These are phyloP conservation scores for Chrysanthemum seticuspe DNA, from an alignment of 129 eudicot species.

Conservation along the genomic window DNA sequence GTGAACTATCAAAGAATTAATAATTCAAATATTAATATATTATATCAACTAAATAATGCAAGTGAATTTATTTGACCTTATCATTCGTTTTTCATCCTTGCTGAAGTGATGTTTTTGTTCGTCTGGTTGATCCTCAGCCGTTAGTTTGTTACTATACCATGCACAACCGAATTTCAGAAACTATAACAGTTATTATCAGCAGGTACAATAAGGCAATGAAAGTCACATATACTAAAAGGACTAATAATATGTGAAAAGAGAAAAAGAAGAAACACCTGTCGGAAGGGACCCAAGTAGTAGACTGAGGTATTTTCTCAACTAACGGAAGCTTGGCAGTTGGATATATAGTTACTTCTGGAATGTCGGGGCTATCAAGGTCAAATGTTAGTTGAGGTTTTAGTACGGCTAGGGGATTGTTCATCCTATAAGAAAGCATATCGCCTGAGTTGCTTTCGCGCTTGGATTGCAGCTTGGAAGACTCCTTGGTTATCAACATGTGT, in stretches of 20 bases:
- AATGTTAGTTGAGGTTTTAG: too few relatives aligned
- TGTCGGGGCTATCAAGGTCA: too few relatives aligned
- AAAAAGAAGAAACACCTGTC: slow-evolving; percentile 32
- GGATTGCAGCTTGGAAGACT: not conserved
- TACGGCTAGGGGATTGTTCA: slow-evolving; percentile 24
- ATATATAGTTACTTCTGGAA: too few relatives aligned
- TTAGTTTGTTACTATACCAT: slow-evolving; percentile 62
- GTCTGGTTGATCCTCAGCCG: slow-evolving; percentile 71
- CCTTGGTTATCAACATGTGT: slow-evolving; percentile 7
- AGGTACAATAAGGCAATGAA: too few relatives aligned
- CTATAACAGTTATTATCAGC: too few relatives aligned
- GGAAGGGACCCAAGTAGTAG: slow-evolving; percentile 4
- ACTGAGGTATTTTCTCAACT: slow-evolving; percentile 61
- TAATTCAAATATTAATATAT: not conserved
- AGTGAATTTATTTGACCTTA: slow-evolving; percentile 43
- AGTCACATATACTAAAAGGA: too few relatives aligned
- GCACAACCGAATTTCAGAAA: too few relatives aligned
- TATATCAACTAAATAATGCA: not conserved
- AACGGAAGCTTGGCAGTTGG: slow-evolving; percentile 37
- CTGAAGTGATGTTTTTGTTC: slow-evolving; percentile 62
- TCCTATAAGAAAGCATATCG: slow-evolving; percentile 46
- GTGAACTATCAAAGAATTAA: not conserved
- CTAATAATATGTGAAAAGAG: too few relatives aligned
- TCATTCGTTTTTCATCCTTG: slow-evolving; percentile 61
- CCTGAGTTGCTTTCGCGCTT: slow-evolving; percentile 19